Evolutionary conservation across 1,284 basidiomycete species (phyloP), one percentile per base, ranked within the genome.

Genomic region (Rhodofomes roseus): DNA sequence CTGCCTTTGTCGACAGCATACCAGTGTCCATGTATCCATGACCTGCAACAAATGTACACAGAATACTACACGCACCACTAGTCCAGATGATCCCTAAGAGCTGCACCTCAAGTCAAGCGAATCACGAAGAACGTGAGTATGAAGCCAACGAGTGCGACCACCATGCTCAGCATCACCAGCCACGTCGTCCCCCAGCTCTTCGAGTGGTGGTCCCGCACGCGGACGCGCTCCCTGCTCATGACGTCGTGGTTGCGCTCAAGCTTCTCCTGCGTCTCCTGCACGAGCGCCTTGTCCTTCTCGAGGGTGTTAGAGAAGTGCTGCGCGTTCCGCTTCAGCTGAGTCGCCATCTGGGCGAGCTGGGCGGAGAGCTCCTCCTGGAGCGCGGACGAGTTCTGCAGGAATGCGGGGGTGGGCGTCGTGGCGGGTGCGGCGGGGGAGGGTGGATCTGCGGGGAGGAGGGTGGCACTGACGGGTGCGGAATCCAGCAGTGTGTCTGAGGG

Each of bases 311-410:
- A 81, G 68, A 93, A 92, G 63, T 91, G 83, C 1, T 85, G 68
- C 0, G 89, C 85, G 64, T 93, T 93, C 25, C 80, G 79, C 67
- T 86, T 87, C 51, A 93, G 81, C 71, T 93, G 91, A 1, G 82
- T 76, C 1, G 90, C 88, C 91, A 93, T 93, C 44, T 82, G 74
- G 0, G 86, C 86, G 20, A 93, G 82, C 69, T 93, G 89, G 4
- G 80, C 79, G 0, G 88, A 82, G 46, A 93, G 81, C 43, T 90
- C 84, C 61, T 91, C 84, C 29, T 93, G 91, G 2, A 88, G 74
- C 0, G 81, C 79, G 18, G 76, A 79, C 11, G 87, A 84, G 62
- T 84, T 82, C 69, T 82, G 81, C 37, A 84, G 73, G 68, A 81
- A 78, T 1, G 77, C 74, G 12, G 81, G 78, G 25, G 68, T 75